A percentile compares a stretch with the other conserved stretches of the same genome.
Evolutionary conservation across 108 stramenopile genomes (phyloP).

Genomic region (Cyclostephanos tholiformis): DNA sequence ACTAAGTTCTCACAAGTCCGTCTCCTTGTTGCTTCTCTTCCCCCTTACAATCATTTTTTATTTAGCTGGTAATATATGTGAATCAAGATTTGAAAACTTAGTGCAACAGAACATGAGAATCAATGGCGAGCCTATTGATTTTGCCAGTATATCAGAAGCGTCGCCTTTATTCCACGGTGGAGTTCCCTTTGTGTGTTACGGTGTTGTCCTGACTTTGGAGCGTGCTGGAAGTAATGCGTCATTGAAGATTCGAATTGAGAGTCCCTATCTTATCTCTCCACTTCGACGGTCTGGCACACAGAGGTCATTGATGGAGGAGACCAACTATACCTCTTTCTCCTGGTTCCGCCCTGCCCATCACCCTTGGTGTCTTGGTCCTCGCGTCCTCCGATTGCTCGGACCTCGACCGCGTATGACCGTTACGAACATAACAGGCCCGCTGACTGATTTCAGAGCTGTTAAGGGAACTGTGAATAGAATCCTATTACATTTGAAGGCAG

Average conservation of each 20-base stretch:
- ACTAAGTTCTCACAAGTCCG: too few species aligned
- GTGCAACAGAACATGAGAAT: constrained; percentile 14
- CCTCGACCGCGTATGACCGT: constrained; percentile 70
- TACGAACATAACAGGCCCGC: constrained; percentile 62
- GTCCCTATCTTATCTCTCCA: constrained; percentile 31
- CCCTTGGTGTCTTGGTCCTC: constrained; percentile 65
- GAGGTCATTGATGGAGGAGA: constrained; percentile 69
- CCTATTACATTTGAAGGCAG: constrained; percentile 63
- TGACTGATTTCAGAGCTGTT: constrained; percentile 59
- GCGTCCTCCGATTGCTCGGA: constrained; percentile 70
- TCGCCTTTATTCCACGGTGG: constrained; percentile 58
- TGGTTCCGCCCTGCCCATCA: constrained; percentile 71
- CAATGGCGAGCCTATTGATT: constrained; percentile 40
- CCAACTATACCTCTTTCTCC: constrained; percentile 71
- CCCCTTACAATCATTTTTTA: neutral
- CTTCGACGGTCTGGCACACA: constrained; percentile 37
- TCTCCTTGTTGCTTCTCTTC: neutral
- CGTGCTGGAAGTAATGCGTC: constrained; percentile 13
- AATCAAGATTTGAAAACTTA: constrained; percentile 12
- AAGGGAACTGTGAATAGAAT: constrained; percentile 89
- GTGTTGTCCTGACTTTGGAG: constrained; percentile 51
- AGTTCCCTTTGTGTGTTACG: constrained; percentile 70
- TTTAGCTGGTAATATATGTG: constrained; percentile 43
- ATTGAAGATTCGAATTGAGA: constrained; percentile 26
- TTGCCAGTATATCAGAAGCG: constrained; percentile 19